Evolutionary conservation across 768 basidiomycete species (phyloP).

Genomic region (Dioszegia aurantiaca): DNA sequence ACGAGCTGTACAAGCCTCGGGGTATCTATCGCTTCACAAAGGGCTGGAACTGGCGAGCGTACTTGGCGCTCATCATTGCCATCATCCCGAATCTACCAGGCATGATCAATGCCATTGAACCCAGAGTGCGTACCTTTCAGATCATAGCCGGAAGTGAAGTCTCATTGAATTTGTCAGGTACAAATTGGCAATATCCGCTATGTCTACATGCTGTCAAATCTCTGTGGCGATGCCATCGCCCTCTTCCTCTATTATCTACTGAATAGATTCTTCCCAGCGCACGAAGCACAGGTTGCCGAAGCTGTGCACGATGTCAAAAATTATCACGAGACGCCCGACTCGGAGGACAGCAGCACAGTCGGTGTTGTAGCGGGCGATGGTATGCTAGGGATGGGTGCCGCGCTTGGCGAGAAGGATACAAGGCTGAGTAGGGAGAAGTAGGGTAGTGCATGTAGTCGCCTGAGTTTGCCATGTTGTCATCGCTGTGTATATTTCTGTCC

Average conservation of each 20-base stretch:
- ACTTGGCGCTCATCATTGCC: slow-evolving; percentile 37
- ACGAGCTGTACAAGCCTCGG: slow-evolving; percentile 35
- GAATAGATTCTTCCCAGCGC: slow-evolving; percentile 32
- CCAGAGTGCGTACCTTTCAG: slow-evolving; percentile 17
- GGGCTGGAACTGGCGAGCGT: slow-evolving; percentile 44
- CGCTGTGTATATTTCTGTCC: no score
- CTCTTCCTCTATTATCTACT: slow-evolving; percentile 27
- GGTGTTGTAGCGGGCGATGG: neutral
- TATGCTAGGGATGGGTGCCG: slow-evolving; percentile 2
- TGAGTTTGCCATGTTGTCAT: no score
- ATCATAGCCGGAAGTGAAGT: no score
- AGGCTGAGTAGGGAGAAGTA: neutral
- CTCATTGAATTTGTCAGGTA: slow-evolving; percentile 9
- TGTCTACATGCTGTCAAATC: slow-evolving; percentile 15
- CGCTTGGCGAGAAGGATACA: neutral
- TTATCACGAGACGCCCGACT: neutral
- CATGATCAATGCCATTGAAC: slow-evolving; percentile 44
- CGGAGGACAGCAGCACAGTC: neutral
- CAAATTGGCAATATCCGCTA: slow-evolving; percentile 31
- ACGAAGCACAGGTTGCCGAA: slow-evolving; percentile 26
- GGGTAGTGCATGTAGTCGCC: no score
- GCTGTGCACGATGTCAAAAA: slow-evolving; percentile 32
- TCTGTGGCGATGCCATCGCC: slow-evolving; percentile 19
- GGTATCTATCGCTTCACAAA: slow-evolving; percentile 42
- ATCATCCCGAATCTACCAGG: slow-evolving; percentile 45